Conservation (phyloP, 768 basidiomycete genomes). For the Lactifluus hygrophoroides region DNA sequence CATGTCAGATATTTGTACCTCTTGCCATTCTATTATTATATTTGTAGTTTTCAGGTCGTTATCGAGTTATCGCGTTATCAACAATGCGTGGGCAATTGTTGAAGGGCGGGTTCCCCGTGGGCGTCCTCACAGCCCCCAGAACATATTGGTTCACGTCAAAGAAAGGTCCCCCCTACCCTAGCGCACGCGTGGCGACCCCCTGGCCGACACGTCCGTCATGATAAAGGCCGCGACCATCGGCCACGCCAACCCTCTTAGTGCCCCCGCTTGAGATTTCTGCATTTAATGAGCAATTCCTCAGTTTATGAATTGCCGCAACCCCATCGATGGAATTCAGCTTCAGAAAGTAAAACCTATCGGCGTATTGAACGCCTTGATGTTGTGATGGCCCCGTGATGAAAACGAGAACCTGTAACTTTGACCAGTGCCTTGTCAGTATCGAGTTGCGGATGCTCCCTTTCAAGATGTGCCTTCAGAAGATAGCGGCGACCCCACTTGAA, state of each 20-base stretch:
- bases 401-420: background rate
- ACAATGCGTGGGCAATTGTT: no score
- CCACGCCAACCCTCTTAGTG: background rate
- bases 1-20: no score
- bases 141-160: no score
- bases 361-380: background rate
- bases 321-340: background rate
- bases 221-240: background rate
- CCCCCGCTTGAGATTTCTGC: background rate
- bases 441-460: background rate
- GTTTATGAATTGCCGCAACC: background rate
- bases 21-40: no score
- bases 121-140: no score
- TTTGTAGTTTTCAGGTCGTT: no score
- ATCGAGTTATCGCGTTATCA: no score
- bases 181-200: no score
- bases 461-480: background rate
- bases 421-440: background rate
- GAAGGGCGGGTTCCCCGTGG: no score
- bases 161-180: no score
- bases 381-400: background rate
- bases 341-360: background rate
- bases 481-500: constrained; percentile 1
- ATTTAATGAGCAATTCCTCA: background rate
- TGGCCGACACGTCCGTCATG: background rate